A percentile compares a stretch with the other conserved stretches of the same genome.
phyloP scores from a whole-genome alignment of 306 rosid genomes.

The Coriaria nepalensis region DNA sequence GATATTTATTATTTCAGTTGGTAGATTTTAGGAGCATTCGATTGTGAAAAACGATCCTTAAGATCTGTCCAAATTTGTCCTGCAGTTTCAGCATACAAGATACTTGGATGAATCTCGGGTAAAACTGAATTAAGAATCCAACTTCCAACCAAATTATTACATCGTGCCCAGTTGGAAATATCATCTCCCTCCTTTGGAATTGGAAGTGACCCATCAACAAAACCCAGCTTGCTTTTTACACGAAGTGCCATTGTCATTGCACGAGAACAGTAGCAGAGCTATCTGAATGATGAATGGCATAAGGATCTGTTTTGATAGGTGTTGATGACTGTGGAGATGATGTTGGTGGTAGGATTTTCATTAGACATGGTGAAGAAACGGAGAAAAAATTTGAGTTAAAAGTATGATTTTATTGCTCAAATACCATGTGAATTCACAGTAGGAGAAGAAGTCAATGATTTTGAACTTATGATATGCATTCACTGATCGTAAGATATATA shows the following conservation, averaged over 20 bases:
- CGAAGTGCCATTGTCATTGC: constrained; percentile 9
- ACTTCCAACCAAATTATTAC: constrained; percentile 7
- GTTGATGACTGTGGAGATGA: too few relatives aligned
- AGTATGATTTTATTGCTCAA: too few relatives aligned
- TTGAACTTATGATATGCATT: too few relatives aligned
- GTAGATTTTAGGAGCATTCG: constrained; percentile 5
- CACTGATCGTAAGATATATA: too few relatives aligned
- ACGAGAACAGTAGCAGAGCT: not conserved
- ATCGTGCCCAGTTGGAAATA: constrained; percentile 1
- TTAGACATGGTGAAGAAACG: too few relatives aligned
- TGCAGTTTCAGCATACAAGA: constrained; percentile 1
- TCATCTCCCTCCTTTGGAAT: constrained; percentile 2
- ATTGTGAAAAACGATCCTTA: not conserved
- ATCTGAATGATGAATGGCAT: not conserved
- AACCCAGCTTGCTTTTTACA: constrained; percentile 5
- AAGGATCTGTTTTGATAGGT: not conserved
- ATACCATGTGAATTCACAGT: too few relatives aligned
- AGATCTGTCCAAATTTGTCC: not conserved
- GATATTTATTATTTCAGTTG: not conserved
- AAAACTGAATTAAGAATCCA: constrained; percentile 1
- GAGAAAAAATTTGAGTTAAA: too few relatives aligned
- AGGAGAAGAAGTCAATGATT: too few relatives aligned
- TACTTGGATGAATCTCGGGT: not conserved
- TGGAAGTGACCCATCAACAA: constrained; percentile 9
- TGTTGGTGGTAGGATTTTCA: too few relatives aligned